phyloP scores from a whole-genome alignment of 345 rosid genomes.

The Populus deltoides region DNA sequence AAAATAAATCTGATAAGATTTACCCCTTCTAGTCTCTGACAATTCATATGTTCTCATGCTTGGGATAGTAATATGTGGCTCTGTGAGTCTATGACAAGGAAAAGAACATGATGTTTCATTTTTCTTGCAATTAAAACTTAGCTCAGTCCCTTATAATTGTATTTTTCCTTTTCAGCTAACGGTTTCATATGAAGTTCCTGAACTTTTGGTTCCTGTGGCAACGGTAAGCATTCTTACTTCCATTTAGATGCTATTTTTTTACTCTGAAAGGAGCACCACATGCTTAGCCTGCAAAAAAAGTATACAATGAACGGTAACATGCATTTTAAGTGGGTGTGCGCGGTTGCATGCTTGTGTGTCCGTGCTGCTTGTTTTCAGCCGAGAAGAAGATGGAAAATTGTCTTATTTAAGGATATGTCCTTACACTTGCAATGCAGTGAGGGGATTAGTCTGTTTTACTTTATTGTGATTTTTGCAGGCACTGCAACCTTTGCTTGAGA shows the following conservation, averaged over 20 bases:
- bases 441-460: neutral
- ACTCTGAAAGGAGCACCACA: neutral
- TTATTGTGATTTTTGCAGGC: conserved; percentile 42
- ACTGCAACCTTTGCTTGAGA: conserved; percentile 76
- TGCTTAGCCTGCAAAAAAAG: neutral
- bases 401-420: no score
- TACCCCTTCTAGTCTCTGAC: neutral
- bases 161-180: conserved; percentile 62
- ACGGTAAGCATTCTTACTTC: conserved; percentile 47
- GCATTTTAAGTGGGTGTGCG: neutral
- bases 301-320: neutral
- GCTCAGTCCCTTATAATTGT: neutral
- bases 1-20: neutral
- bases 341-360: neutral
- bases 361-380: neutral
- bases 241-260: neutral
- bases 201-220: conserved; percentile 72
- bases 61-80: neutral
- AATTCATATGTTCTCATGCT: neutral
- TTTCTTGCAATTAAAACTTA: neutral
- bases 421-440: conserved; percentile 2
- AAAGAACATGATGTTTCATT: neutral
- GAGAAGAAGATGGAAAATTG: conserved; percentile 1
- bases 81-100: neutral
- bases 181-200: conserved; percentile 89